Conservation (phyloP, 2,329 filamentous ascomycete species). For the Cercospora citrullina region DNA sequence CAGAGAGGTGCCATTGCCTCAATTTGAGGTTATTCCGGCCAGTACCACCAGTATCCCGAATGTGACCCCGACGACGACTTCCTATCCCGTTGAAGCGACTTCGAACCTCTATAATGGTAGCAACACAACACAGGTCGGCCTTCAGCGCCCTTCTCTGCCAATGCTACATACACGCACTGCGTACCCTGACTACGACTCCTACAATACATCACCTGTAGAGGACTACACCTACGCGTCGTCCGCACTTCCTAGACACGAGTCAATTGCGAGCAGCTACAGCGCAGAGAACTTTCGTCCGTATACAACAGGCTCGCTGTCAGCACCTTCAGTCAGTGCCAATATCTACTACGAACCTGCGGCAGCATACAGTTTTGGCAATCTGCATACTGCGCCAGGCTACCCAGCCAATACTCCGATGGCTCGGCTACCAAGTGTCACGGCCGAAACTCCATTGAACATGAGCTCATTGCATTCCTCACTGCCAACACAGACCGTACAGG, state of each 20-base stretch:
- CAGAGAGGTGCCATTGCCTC: conserved; percentile 20
- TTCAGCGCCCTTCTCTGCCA: conserved; percentile 32
- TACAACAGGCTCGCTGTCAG: conserved; percentile 29
- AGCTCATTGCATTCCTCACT: conserved; percentile 38
- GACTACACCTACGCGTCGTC: conserved; percentile 34
- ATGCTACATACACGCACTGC: conserved; percentile 29
- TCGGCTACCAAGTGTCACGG: conserved; percentile 33
- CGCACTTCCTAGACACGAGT: conserved; percentile 30
- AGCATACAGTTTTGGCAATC: conserved; percentile 33
- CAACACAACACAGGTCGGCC: conserved; percentile 13
- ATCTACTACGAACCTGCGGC: conserved; percentile 32
- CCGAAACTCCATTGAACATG: conserved; percentile 39
- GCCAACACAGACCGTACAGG: conserved; percentile 35
- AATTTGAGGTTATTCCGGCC: conserved; percentile 22
- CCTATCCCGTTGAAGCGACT: conserved; percentile 21
- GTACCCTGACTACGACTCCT: conserved; percentile 33
- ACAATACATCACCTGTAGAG: conserved; percentile 34
- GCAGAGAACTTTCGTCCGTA: conserved; percentile 34
- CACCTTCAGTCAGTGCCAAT: conserved; percentile 31
- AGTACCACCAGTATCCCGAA: conserved; percentile 17
- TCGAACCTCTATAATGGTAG: conserved; percentile 19
- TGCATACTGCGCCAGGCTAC: conserved; percentile 28
- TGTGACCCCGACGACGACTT: conserved; percentile 14
- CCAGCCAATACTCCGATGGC: conserved; percentile 18
- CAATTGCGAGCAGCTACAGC: conserved; percentile 30